phyloP scores from a whole-genome alignment of 768 basidiomycete genomes.

The Leccinellum rugosiceps region DNA sequence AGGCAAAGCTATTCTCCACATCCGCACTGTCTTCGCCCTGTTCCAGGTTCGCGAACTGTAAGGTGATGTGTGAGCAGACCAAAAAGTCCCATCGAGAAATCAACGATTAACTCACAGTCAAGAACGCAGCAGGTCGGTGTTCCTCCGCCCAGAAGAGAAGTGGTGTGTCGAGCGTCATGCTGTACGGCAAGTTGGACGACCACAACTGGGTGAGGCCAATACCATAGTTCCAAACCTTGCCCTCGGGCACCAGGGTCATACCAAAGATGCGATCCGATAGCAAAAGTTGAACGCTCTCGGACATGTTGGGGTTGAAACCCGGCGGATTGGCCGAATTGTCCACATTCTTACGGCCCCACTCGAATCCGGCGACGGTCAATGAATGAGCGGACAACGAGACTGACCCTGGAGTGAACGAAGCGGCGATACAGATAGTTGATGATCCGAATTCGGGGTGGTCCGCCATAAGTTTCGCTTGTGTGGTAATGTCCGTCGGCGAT shows the following conservation, averaged over 20 bases:
- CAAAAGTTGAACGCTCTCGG: conserved; percentile 88
- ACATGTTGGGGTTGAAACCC: conserved; percentile 99
- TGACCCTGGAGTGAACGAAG: conserved; percentile 97
- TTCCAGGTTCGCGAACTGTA: conserved; percentile 85
- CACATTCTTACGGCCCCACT: conserved; percentile 94
- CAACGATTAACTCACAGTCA: conserved; percentile 58
- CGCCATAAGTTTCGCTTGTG: conserved; percentile 96
- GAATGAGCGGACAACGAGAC: conserved; percentile 94
- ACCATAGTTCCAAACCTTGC: conserved; percentile 96
- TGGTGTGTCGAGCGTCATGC: conserved; percentile 88
- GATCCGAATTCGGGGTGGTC: conserved; percentile 95
- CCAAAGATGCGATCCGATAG: conserved; percentile 95
- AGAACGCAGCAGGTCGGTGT: conserved; percentile 91
- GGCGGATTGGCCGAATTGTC: conserved; percentile 83
- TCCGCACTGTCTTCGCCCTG: conserved; percentile 91
- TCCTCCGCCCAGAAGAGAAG: conserved; percentile 95
- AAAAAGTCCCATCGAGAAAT: not conserved
- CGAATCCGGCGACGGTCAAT: conserved; percentile 88
- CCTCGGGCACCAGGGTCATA: conserved; percentile 92
- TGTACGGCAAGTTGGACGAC: conserved; percentile 77
- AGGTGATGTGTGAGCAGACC: not conserved
- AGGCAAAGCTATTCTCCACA: conserved; percentile 93
- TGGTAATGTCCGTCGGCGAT: conserved; percentile 88
- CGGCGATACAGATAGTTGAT: conserved; percentile 88
- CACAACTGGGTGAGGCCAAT: conserved; percentile 91